Evolutionary conservation across 2,329 filamentous ascomycete genomes (phyloP).

Genomic region (Paecilomyces niveus): DNA sequence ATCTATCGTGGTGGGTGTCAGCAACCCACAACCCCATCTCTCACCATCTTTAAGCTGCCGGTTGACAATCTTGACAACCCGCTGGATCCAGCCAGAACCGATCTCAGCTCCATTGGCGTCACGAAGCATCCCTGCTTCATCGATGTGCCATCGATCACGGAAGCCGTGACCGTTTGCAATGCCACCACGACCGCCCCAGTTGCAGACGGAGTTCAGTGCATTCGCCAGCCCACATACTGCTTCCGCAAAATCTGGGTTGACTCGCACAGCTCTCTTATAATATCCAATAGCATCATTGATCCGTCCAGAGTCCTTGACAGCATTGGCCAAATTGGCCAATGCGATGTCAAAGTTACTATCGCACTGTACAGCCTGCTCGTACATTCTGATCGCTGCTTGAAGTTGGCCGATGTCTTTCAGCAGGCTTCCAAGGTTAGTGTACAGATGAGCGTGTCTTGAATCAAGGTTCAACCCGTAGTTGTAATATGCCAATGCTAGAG

Average conservation of each 20-base stretch:
- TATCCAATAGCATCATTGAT: slow-evolving; percentile 88
- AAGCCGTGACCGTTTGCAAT: slow-evolving; percentile 65
- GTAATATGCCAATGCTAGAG: slow-evolving; percentile 86
- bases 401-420: slow-evolving; percentile 95
- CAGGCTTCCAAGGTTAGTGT: slow-evolving; percentile 91
- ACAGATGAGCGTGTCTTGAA: slow-evolving; percentile 83
- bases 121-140: slow-evolving; percentile 71
- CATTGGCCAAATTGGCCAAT: slow-evolving; percentile 91
- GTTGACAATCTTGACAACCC: slow-evolving; percentile 82
- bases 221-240: slow-evolving; percentile 94
- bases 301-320: slow-evolving; percentile 91
- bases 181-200: slow-evolving; percentile 85
- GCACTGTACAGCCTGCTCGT: slow-evolving; percentile 85
- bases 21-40: slow-evolving; percentile 69
- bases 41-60: slow-evolving; percentile 83
- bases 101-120: slow-evolving; percentile 60
- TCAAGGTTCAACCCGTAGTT: slow-evolving; percentile 88
- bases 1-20: slow-evolving; percentile 51
- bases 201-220: slow-evolving; percentile 91
- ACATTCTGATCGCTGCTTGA: slow-evolving; percentile 89
- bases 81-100: slow-evolving; percentile 74
- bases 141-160: slow-evolving; percentile 89
- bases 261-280: slow-evolving; percentile 79
- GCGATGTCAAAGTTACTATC: slow-evolving; percentile 96
- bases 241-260: slow-evolving; percentile 95